Percentiles rank a stretch among this genome's conserved stretches.
Conservation (phyloP, 441 rosid species). For the Biscutella laevigata region DNA sequence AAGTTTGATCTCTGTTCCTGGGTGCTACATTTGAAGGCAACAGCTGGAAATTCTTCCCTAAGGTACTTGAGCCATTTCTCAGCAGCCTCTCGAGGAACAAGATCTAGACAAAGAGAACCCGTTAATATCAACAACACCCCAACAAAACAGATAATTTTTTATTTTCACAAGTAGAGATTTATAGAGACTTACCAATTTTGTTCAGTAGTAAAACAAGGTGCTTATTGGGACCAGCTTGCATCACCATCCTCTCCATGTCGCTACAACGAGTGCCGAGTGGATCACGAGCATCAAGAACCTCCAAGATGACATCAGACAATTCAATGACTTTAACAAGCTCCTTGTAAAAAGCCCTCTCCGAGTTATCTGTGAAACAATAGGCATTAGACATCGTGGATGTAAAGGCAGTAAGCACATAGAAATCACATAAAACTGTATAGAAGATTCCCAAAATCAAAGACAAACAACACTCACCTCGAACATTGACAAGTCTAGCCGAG, state of each 20-base stretch:
- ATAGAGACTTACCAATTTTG: conserved; percentile 61
- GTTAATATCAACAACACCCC: neutral
- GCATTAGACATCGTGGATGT: conserved; percentile 5
- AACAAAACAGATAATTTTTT: neutral
- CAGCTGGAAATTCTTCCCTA: conserved; percentile 86
- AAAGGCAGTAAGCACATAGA: neutral
- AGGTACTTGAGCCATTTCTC: conserved; percentile 93
- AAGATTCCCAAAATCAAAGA: neutral
- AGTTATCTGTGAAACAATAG: conserved; percentile 43
- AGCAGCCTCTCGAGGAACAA: conserved; percentile 89
- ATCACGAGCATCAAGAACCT: conserved; percentile 91
- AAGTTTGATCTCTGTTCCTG: conserved; percentile 87
- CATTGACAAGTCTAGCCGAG: conserved; percentile 29
- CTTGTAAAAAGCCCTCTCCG: conserved; percentile 86
- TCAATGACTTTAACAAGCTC: conserved; percentile 89
- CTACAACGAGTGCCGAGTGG: conserved; percentile 86
- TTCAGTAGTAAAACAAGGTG: conserved; percentile 76
- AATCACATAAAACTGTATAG: neutral
- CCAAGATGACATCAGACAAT: conserved; percentile 85
- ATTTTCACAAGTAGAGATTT: neutral
- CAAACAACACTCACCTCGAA: conserved; percentile 36
- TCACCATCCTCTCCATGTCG: conserved; percentile 94
- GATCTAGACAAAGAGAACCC: conserved; percentile 42
- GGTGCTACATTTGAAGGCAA: conserved; percentile 92
- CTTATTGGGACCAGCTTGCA: conserved; percentile 70